Evolutionary conservation across 768 basidiomycete species (phyloP).

Genomic region (Phaeolepiota aurea): DNA sequence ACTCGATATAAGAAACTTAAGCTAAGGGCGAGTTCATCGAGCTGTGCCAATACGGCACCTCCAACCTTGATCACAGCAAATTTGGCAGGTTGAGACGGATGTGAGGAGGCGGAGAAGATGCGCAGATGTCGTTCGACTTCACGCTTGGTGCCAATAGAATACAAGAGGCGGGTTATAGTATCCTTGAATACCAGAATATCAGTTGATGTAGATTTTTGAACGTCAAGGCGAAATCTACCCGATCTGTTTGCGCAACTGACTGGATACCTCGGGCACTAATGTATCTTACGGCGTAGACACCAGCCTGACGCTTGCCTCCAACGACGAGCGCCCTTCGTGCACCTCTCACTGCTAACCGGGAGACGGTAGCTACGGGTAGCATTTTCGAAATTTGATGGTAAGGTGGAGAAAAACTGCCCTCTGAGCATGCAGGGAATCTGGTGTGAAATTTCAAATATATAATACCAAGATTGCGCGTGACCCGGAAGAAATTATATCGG

Average conservation of each 20-base stretch:
- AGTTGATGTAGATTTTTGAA: not conserved
- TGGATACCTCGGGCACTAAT: conserved; percentile 39
- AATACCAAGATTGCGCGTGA: conserved; percentile 2
- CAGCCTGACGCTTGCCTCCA: conserved; percentile 39
- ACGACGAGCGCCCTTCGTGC: conserved; percentile 40
- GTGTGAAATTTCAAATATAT: conserved; percentile 2
- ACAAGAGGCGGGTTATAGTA: conserved; percentile 92
- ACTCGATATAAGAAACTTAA: conserved; percentile 95
- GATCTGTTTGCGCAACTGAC: conserved; percentile 65
- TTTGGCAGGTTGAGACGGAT: conserved; percentile 84
- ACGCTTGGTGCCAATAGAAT: conserved; percentile 93
- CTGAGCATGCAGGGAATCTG: not conserved
- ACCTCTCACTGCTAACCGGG: conserved; percentile 24
- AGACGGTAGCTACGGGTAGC: conserved; percentile 25
- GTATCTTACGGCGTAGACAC: conserved; percentile 30
- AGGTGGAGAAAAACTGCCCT: conserved; percentile 4
- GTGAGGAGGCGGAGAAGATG: conserved; percentile 93
- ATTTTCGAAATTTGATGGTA: conserved; percentile 14
- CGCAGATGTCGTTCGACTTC: conserved; percentile 98
- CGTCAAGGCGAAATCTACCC: conserved; percentile 32
- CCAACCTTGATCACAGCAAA: conserved; percentile 99
- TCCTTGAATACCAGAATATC: conserved; percentile 54
- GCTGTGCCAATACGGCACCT: conserved; percentile 86
- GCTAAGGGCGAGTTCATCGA: conserved; percentile 91
- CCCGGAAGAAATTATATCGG: conserved; percentile 1